These are phyloP conservation scores for Kernera saxatilis DNA, from an alignment of 345 rosid genomes.

Conservation along the genomic window DNA sequence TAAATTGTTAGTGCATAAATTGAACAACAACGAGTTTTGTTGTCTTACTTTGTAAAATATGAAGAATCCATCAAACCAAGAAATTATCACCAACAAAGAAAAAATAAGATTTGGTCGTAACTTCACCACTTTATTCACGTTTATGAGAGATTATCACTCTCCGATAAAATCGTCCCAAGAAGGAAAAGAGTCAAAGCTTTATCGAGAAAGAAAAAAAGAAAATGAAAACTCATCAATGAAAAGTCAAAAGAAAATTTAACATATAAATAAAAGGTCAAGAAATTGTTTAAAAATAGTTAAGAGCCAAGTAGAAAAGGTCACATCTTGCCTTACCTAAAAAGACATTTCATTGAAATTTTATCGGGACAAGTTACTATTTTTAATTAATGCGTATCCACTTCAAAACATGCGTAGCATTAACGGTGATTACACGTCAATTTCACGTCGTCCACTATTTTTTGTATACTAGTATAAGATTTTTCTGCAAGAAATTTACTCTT, in stretches of 20 bases:
- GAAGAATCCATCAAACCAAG: neutral
- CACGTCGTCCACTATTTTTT: neutral
- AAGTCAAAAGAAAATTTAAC: neutral
- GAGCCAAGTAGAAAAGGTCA: slow-evolving; percentile 20
- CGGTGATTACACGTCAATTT: neutral
- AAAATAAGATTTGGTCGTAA: neutral
- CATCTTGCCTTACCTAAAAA: slow-evolving; percentile 4
- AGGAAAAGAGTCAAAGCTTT: neutral
- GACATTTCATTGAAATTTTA: slow-evolving; percentile 20
- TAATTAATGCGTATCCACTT: slow-evolving; percentile 14
- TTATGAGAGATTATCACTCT: too few species aligned
- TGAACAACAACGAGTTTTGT: too few species aligned
- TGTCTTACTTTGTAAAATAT: neutral
- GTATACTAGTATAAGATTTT: too few species aligned
- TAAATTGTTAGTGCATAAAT: too few species aligned
- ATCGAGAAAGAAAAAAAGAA: neutral
- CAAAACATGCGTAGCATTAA: slow-evolving; percentile 19
- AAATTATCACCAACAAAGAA: neutral
- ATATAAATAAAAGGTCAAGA: neutral
- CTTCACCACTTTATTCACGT: neutral
- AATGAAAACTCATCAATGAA: neutral
- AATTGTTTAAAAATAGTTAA: neutral
- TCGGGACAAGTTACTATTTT: slow-evolving; percentile 13
- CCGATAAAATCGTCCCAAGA: neutral
- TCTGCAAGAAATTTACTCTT: too few species aligned